A percentile compares a stretch with the other conserved stretches of the same genome.
Conservation (phyloP, 805 yeast genomes). For the Candida jianshihensis region DNA sequence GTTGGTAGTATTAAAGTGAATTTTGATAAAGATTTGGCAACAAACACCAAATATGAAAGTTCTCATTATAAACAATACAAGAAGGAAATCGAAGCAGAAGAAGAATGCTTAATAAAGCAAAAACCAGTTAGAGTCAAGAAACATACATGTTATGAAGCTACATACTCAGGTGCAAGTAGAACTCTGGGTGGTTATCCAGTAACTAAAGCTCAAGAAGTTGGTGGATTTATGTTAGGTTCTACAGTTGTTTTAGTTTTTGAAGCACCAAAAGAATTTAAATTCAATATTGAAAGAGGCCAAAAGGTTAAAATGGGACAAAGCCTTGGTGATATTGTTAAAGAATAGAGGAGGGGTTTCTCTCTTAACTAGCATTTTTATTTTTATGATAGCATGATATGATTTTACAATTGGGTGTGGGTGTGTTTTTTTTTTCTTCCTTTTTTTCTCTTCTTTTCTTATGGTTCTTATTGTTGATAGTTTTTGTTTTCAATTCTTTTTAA, state of each 20-base stretch:
- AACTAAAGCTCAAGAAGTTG: slow-evolving; percentile 89
- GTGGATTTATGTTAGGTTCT: slow-evolving; percentile 93
- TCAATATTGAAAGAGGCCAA: slow-evolving; percentile 64
- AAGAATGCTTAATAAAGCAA: background rate
- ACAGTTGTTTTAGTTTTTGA: slow-evolving; percentile 97
- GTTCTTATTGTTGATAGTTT: too few species aligned
- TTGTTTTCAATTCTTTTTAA: background rate
- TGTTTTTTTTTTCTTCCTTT: background rate
- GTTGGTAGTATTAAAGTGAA: slow-evolving; percentile 92
- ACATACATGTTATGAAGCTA: slow-evolving; percentile 90
- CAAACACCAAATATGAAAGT: slow-evolving; percentile 66
- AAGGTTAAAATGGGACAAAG: slow-evolving; percentile 79
- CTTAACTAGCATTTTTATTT: too few species aligned
- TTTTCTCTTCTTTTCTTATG: too few species aligned
- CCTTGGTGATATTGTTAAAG: slow-evolving; percentile 41
- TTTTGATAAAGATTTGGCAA: slow-evolving; percentile 83
- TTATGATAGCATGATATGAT: too few species aligned
- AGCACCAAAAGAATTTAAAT: slow-evolving; percentile 79
- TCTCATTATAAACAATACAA: slow-evolving; percentile 17
- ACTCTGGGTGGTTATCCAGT: slow-evolving; percentile 83
- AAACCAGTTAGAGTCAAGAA: slow-evolving; percentile 42
- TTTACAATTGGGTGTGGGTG: too few species aligned
- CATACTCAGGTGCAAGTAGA: slow-evolving; percentile 72
- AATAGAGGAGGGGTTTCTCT: background rate
- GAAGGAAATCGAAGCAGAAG: slow-evolving; percentile 9